A percentile compares a stretch with the other conserved stretches of the same genome.
Conservation (phyloP, 2,329 filamentous ascomycete genomes). For the Sclerotinia spermophila region DNA sequence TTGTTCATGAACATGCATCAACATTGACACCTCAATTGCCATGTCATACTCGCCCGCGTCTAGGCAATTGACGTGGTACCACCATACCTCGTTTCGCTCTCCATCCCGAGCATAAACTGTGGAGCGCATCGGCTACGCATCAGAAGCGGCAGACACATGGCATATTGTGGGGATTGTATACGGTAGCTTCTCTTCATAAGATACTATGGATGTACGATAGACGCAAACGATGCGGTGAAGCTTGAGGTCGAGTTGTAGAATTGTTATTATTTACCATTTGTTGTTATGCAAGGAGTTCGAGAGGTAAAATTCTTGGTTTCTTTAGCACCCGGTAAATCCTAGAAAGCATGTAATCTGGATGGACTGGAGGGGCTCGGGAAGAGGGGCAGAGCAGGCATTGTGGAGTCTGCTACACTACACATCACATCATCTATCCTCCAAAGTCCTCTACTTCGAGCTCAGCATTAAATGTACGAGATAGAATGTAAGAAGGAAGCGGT, state of each 20-base stretch:
- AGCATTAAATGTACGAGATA: not conserved
- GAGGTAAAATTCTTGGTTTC: no score
- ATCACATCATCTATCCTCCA: not conserved
- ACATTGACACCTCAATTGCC: not conserved
- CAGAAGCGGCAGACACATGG: not conserved
- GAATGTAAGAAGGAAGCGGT: not conserved
- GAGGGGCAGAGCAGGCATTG: not conserved
- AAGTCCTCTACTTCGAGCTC: not conserved
- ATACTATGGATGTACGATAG: not conserved
- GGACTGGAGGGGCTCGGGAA: not conserved
- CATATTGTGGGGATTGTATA: not conserved
- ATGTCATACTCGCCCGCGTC: not conserved
- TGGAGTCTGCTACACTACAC: not conserved
- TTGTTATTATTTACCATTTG: not conserved
- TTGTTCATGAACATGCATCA: not conserved
- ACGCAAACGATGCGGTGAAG: not conserved
- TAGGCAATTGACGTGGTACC: not conserved
- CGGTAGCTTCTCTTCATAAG: not conserved
- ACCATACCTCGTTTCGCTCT: not conserved
- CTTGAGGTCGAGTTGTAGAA: not conserved
- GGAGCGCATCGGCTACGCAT: not conserved
- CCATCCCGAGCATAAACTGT: not conserved
- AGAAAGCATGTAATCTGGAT: not conserved
- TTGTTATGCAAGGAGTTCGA: not conserved
- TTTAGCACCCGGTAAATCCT: not conserved